Conservation (phyloP, 2,329 filamentous ascomycete species). For the Alternaria gaisen region DNA sequence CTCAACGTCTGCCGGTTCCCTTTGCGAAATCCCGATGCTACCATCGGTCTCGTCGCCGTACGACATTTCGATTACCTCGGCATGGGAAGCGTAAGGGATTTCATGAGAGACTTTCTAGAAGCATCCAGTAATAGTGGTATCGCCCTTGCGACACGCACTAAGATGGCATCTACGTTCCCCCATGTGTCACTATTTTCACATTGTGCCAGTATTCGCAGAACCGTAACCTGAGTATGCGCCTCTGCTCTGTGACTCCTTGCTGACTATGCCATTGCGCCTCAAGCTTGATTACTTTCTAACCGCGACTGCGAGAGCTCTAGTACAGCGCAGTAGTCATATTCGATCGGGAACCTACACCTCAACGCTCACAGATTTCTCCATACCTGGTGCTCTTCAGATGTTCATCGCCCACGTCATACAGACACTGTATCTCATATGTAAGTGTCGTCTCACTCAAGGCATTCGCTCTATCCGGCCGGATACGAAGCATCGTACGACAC, state of each 20-base stretch:
- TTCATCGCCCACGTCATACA: not conserved
- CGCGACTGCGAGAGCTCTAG: rapidly evolving
- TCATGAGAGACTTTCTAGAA: not conserved
- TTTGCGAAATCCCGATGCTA: not conserved
- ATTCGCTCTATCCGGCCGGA: too few relatives aligned
- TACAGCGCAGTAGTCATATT: not conserved
- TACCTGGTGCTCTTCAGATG: not conserved
- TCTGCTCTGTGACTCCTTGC: not conserved
- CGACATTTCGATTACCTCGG: too few relatives aligned
- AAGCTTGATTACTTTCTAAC: not conserved
- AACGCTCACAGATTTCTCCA: not conserved
- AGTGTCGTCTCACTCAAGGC: not conserved
- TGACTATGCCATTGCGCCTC: not conserved
- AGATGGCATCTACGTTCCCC: not conserved
- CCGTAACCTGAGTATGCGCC: not conserved
- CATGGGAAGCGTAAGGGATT: too few relatives aligned
- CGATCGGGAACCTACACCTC: not conserved
- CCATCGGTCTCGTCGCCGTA: too few relatives aligned
- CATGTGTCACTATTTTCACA: not conserved
- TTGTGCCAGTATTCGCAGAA: not conserved
- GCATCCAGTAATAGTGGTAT: not conserved
- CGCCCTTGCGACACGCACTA: rapidly evolving
- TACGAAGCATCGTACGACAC: too few relatives aligned
- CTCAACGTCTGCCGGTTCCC: not conserved
- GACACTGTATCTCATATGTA: not conserved